Base-by-base conservation (phyloP, 1,139 yeast genomes). In the Ogataea hybrid region DNA sequence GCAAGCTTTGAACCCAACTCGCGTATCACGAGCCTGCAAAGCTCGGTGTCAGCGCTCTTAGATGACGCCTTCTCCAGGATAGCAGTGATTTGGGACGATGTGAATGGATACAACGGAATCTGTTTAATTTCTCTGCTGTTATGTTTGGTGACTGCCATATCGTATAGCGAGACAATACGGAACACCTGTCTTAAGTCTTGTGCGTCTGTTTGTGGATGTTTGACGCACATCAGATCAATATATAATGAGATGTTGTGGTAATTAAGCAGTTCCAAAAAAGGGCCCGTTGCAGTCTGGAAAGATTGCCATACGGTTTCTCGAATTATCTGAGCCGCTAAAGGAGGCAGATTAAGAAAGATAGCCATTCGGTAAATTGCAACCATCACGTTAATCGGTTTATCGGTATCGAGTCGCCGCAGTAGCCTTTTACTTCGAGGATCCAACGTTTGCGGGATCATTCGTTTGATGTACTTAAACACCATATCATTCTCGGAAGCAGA, bases 1-100 rank as follows among this genome's bases (percentile, higher is more conserved):
- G 54, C 41, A 2, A 54, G 32, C 6, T 46, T 17, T 5, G 21
- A 34, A 2, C 59, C 60, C 7, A 54, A 36, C 21, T 49, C 53
- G 14, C 40, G 28, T 11, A 52, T 45, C 3, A 50, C 41, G 6
- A 43, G 21, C 29, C 14, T 10, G 20, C 18, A 8, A 6, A 20
- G 17, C 37, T 35, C 15, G 10, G 20, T 15, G 6, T 28, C n/a
- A 9, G n/a, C 4, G 31, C 18, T 7, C 15, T 15, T 14, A 6
- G 31, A 28, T 10, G 17, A 41, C 6, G 12, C 37, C 29, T 49
- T 51, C 23, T 53, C 57, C 6, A 51, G 17, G 2, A 53, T 42
- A n/a, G 47, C 23, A n/a, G 37, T 37, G 6, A 53, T 32, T 30
- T 52, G 57, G 3, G 45, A 27, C 17, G 43, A 41, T 8, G 46